Evolutionary conservation across 345 rosid genomes (phyloP), one percentile per base, ranked within the genome.

Genomic region (Cardamine chenopodiifolia): DNA sequence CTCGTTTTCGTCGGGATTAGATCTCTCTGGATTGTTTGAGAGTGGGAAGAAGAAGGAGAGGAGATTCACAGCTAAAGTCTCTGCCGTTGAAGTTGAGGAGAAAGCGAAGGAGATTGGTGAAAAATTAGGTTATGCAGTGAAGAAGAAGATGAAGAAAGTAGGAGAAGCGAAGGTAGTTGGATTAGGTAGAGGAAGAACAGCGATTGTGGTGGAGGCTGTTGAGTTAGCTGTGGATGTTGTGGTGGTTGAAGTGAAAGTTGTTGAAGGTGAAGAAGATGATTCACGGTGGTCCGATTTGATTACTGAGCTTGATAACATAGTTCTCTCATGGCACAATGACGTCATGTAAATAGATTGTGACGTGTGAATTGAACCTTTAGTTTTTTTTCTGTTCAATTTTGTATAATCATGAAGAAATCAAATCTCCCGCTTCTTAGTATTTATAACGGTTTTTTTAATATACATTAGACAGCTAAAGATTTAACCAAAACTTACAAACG

Each of bases 1-100:
- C 52, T 88, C 97, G 2, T 19, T 87, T 34, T 91, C 97, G 0
- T 84, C 95, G 0, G 98, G 96, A 12, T 58, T 94, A 65, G 86
- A 94, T 77, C 78, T 91, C 40, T 91, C 98, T 0, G 89, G 98
- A 18, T 79, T 94, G 59, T 90, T 94, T 37, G 90, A 90, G 81
- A 69, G 5, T 14, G 71, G 37, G 12, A 78, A 64, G 63, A 89
- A 70, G 83, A 84, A 59, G 15, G 91, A 85, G 17, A 85, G 74
- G 84, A 82, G 97, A 64, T 94, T 90, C 76, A 82, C 93, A 0
- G 85, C 97, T 1, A 77, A 14, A 45, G 89, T 82, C 47, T 73
- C 84, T 13, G 64, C 79, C 50, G 86, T 87, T 20, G 80, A 81
- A 61, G 87, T 89, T 22, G 77, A 74, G 80, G 89, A 80, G 81